Percentiles rank a stretch among this genome's conserved stretches.
phyloP scores from a whole-genome alignment of 1,284 basidiomycete species.

The Puccinia novopanici region DNA sequence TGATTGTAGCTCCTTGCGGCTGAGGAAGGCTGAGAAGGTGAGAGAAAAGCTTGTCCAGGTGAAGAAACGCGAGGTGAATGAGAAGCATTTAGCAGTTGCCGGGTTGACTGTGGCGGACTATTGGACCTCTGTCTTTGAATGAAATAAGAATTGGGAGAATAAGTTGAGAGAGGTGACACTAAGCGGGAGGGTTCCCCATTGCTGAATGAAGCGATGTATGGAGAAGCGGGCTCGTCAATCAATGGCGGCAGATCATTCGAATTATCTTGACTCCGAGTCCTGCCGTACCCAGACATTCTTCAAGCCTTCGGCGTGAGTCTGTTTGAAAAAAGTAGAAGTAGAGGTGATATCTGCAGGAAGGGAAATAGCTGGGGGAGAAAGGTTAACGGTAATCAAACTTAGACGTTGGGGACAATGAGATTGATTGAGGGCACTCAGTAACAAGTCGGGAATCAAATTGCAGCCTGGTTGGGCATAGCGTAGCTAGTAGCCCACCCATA shows the following conservation, averaged over 20 bases:
- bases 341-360: background rate
- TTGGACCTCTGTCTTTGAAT: conserved; percentile 26
- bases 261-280: conserved; percentile 24
- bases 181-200: conserved; percentile 32
- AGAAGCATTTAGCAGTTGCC: conserved; percentile 12
- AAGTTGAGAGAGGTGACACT: conserved; percentile 30
- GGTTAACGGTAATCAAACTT: background rate
- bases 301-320: background rate
- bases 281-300: conserved; percentile 9
- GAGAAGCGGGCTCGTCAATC: background rate
- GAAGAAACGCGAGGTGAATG: conserved; percentile 14
- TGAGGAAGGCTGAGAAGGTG: conserved; percentile 22
- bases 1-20: background rate
- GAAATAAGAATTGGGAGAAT: conserved; percentile 31
- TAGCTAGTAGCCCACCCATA: conserved; percentile 13
- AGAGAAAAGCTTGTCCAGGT: conserved; percentile 16
- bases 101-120: conserved; percentile 25
- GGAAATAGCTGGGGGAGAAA: background rate
- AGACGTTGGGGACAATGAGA: background rate
- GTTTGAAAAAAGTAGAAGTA: background rate
- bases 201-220: conserved; percentile 30
- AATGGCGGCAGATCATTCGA: background rate
- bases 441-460: background rate
- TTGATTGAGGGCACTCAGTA: background rate
- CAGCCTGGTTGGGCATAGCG: background rate